These are phyloP conservation scores for Lagenaria siceraria DNA, from an alignment of 306 rosid species.

Conservation along the genomic window DNA sequence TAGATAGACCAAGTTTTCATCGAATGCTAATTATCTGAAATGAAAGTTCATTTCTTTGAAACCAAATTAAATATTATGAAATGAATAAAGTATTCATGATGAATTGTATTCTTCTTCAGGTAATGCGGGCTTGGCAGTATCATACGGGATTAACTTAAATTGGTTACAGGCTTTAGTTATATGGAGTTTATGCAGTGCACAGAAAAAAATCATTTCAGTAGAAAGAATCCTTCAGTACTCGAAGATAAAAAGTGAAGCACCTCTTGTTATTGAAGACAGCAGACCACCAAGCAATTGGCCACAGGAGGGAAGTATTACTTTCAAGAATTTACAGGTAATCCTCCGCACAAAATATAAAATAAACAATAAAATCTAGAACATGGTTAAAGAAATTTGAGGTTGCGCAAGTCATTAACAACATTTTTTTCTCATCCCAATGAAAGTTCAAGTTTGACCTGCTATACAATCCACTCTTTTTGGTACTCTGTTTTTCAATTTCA, in stretches of 20 bases:
- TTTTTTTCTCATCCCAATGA: background rate
- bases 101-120: slow-evolving; percentile 36
- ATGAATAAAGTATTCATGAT: background rate
- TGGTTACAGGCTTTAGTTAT: slow-evolving; percentile 76
- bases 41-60: background rate
- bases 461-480: background rate
- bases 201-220: slow-evolving; percentile 90
- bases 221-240: slow-evolving; percentile 87
- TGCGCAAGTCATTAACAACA: background rate
- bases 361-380: background rate
- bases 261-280: slow-evolving; percentile 51
- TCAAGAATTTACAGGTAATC: slow-evolving; percentile 57
- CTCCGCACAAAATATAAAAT: background rate
- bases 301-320: slow-evolving; percentile 58
- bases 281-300: slow-evolving; percentile 88
- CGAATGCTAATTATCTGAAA: background rate
- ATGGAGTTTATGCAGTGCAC: slow-evolving; percentile 94
- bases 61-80: background rate
- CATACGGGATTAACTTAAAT: slow-evolving; percentile 87
- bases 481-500: background rate
- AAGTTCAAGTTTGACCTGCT: background rate
- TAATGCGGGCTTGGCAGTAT: slow-evolving; percentile 90
- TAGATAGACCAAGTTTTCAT: background rate
- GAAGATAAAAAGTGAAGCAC: slow-evolving; percentile 62
- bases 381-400: background rate